Evolutionary conservation across 75 land plant species (phyloP), one percentile per base, ranked within the genome.

Genomic region (Cupressus sempervirens): DNA sequence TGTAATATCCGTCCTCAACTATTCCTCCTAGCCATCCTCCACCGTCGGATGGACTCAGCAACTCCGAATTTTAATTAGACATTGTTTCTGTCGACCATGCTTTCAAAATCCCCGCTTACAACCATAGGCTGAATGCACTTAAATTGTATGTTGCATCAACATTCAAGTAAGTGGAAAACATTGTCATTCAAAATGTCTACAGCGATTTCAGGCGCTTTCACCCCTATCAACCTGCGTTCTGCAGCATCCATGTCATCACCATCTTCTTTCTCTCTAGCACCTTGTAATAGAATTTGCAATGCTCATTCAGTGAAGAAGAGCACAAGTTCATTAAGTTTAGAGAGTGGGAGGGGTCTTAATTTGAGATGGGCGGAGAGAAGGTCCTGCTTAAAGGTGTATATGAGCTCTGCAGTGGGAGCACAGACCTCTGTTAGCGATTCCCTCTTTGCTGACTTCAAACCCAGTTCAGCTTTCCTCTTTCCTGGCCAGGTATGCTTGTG

Each of bases 401-500:
- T 34, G 38, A 54, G 36, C 48, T 32, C 83, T 53, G 48, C 91
- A 26, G 92, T 88, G 53, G 93, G 93, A 32, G 85, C 92, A 10
- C 72, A 87, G 48, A 89, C 84, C 43, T 82, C 70, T 29, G 40
- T 82, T 13, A 88, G 88, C 43, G 96, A 97, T 80, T 85, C 84
- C 41, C 82, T 92, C 50, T 94, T 96, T 53, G 48, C 82, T 16
- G 98, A 93, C 89, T 96, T 96, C 91, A 96, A 94, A 76, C 92
- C 96, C 40, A 86, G 85, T 82, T 84, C 68, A 11, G 99, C 96
- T 12, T 97, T 97, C 72, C 88, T 97, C 56, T 97, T 96, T 79
- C 99, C 99, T 80, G 99, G 98, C n/a, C 99, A 97, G 97, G 98
- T 96, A 82, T 16, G 72, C 23, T 76, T 50, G 29, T 46, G 15